Evolutionary conservation across 2,329 filamentous ascomycete genomes (phyloP), one percentile per base, ranked within the genome.

Genomic region (Fusarium mangiferae): DNA sequence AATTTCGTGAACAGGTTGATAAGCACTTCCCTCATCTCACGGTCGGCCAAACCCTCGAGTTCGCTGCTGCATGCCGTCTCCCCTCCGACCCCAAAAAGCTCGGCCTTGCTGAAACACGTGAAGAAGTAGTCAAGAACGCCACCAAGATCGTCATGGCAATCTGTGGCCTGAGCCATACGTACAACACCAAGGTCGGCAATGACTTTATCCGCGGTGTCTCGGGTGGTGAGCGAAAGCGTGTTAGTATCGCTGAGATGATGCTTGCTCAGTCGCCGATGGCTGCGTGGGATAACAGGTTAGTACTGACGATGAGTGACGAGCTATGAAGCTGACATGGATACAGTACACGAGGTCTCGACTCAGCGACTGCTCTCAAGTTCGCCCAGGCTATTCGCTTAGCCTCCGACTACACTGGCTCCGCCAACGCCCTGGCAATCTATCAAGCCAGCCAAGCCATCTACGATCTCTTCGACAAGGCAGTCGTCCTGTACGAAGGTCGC

Each of bases 171-270:
- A 89, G 89, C 41, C 92, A 95, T 76, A 93, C 92, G 0, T 85
- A 92, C 75, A 87, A 91, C 68, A 95, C 93, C 12, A 92, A 91
- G 75, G 91, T 95, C 18, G 93, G 93, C 13, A 90, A 94, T 68
- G 92, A 94, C 74, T 90, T 92, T 48, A 87, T 95, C 17, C 90
- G 92, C 3, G 93, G 93, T 55, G 88, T 93, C 1, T 91, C 88
- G 13, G 92, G 92, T 33, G 92, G 92, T 42, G 92, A 94, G 80
- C 86, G 91, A 63, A 95, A 96, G 84, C 90, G 94, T 80, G 94
- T 97, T 10, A 93, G 91, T 49, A 94, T 96, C 70, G 93, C 92
- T 3, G 94, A 96, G 81, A 94, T 93, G 74, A 88, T 92, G 68
- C 84, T 95, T 17, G 91, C 91, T 22, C 85, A 86, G 39, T 88